phyloP scores from a whole-genome alignment of 177 flowering plant species.

The Tripterygium wilfordii region DNA sequence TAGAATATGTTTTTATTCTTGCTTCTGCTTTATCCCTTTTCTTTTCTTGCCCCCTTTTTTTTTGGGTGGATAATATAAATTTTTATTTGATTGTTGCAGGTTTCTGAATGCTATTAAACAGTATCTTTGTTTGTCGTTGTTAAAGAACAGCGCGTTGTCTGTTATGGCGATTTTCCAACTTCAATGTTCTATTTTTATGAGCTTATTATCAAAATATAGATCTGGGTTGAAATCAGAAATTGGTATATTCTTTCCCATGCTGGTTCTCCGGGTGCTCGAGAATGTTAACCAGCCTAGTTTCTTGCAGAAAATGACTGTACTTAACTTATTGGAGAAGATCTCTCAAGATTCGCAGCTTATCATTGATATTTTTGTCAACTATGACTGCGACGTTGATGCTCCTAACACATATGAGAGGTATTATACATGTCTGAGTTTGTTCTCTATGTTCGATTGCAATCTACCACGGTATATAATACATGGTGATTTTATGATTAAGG shows the following conservation, averaged over 20 bases:
- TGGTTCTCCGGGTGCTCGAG: constrained; percentile 94
- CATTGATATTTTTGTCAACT: constrained; percentile 90
- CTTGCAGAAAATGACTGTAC: constrained; percentile 95
- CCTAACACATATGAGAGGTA: constrained; percentile 98
- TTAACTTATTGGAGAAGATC: constrained; percentile 76
- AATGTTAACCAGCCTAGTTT: constrained; percentile 98
- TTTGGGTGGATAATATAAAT: not conserved
- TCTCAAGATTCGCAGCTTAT: constrained; percentile 76
- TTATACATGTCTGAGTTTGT: not conserved
- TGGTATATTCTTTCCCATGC: constrained; percentile 97
- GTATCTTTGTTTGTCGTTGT: constrained; percentile 81
- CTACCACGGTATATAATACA: too few relatives aligned
- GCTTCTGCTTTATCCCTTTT: not conserved
- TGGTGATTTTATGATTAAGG: too few relatives aligned
- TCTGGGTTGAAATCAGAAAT: constrained; percentile 88
- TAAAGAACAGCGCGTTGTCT: constrained; percentile 96
- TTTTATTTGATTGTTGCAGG: constrained; percentile 36
- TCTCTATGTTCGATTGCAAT: too few relatives aligned
- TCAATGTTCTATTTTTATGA: constrained; percentile 78
- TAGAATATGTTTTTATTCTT: not conserved
- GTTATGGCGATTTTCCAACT: constrained; percentile 97
- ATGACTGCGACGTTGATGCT: constrained; percentile 95
- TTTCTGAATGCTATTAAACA: constrained; percentile 87
- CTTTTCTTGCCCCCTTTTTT: not conserved
- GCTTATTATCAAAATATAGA: constrained; percentile 70